Base-by-base conservation (phyloP, 306 rosid species). In the Prunus armeniaca region DNA sequence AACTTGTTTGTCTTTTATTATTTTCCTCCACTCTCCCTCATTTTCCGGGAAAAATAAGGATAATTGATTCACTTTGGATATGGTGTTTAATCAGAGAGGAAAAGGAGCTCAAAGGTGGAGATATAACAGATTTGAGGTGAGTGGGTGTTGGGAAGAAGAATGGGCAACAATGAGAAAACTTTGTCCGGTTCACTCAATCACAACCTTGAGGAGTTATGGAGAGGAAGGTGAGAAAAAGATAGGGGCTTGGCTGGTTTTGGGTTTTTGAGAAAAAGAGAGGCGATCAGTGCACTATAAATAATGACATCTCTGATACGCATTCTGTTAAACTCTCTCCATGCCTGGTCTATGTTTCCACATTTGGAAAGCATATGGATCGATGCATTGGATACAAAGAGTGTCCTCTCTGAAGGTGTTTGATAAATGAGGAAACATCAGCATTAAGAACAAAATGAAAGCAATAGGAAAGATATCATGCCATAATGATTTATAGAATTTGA, bases 291-390 rank as follows among this genome's bases (percentile, higher is more conserved):
- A 45, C 81, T 90, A 76, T 85, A 92, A 38, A 80, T 71, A 32
- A 86, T 78, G 32, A 84, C 86, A 81, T 90, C 97, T 80, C 82
- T 85, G 76, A 73, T 66, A 32, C 76, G 76, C 91, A 87, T 84
- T 75, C 80, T 81, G 76, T 64, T 62, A 60, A 92, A 92, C 67
- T 92, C 92, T 56, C 76, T 78, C 85, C 69, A 22, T 67, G 96
- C 88, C 32, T 79, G 77, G 38, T 87, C 83, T 76, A 87, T 68
- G 30, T 80, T 76, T 65, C 91, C 93, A 54, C 89, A 88, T 84
- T 86, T 88, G 3, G 96, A 84, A 75, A 87, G 91, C 97, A 90
- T 83, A 79, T 92, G 84, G 81, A 92, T 86, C 76, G 83, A 65
- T 41, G 92, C 91, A 80, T 84, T 92, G 38, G 93, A 92, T 65